Evolutionary conservation across 1,139 yeast genomes (phyloP), one percentile per base, ranked within the genome.

Genomic region (Hyphopichia wangnamkhiaoensis): DNA sequence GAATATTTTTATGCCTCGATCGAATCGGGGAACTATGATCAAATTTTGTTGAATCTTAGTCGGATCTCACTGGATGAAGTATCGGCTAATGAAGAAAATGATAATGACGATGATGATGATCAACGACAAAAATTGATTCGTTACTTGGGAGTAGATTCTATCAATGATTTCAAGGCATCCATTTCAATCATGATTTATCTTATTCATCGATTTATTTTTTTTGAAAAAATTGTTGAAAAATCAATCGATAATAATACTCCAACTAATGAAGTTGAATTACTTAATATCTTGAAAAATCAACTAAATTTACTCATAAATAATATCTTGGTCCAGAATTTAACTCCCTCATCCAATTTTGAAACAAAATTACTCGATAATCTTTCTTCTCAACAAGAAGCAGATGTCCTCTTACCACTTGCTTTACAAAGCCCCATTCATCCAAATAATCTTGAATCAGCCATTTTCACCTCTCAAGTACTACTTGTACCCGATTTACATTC

Each of bases 351-450:
- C 3, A 10, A 12, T 21, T 32, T 32, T 32, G 21, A 16, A 12
- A 4, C 19, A 18, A 5, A 16, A 9, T 26, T 33, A 12, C 4
- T 33, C 8, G 16, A 17, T 9, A 19, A 35, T 17, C 51, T 67
- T 34, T 56, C 51, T 12, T 43, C 63, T 37, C 66, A 61, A 39
- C 45, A 43, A 17, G 73, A 68, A 42, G 56, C 68, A 4, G 49
- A 54, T 8, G 37, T 54, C n/a, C 50, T 67, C 17, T 47, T 58
- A 19, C 52, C 56, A 1, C 39, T 57, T 34, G 41, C 55, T 2
- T 50, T 59, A 49, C 52, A 50, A 33, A 49, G 53, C 39, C 61
- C 61, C 2, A 35, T 51, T 17, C 37, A 40, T 18, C 42, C 38
- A 10, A 16, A 20, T 10, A 47, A 48, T 20, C 35, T 53, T 17